These are phyloP conservation scores for Fusarium liriodendri DNA, from an alignment of 2,329 filamentous ascomycete genomes.

Conservation along the genomic window DNA sequence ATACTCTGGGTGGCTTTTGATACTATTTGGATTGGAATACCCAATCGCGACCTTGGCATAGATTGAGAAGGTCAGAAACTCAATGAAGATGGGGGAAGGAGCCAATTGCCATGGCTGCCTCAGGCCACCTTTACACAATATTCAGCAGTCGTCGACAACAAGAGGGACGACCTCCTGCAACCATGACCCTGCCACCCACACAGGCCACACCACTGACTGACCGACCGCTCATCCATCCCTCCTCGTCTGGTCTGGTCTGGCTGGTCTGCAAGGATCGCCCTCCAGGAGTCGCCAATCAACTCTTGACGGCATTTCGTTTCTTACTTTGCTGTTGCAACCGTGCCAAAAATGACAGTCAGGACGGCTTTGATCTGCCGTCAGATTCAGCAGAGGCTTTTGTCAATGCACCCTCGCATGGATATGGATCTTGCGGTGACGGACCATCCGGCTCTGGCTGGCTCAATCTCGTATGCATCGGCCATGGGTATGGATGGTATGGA, in stretches of 20 bases:
- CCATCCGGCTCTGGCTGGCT: conserved; percentile 6
- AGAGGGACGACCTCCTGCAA: background rate
- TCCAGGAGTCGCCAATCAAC: conserved; percentile 11
- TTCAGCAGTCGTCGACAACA: background rate
- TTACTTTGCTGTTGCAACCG: background rate
- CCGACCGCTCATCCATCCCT: conserved; percentile 14
- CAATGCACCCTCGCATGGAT: conserved; percentile 5
- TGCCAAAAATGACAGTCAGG: conserved; percentile 12
- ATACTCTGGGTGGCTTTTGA: conserved; percentile 5
- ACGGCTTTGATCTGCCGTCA: conserved; percentile 6
- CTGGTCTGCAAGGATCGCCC: conserved; percentile 1
- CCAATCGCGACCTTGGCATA: background rate
- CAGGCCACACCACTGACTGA: background rate
- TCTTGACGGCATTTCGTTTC: conserved; percentile 15
- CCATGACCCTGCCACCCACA: conserved; percentile 1
- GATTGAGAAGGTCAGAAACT: background rate
- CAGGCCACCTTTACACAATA: conserved; percentile 1
- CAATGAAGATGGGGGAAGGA: background rate
- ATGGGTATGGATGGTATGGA: background rate
- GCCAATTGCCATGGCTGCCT: background rate
- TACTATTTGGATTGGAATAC: background rate
- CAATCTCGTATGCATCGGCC: conserved; percentile 3
- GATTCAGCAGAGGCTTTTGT: conserved; percentile 8
- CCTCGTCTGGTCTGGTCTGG: conserved; percentile 11
- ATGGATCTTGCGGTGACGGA: conserved; percentile 15